These are phyloP conservation scores for Dactylellina drechsleri DNA, from an alignment of 2,329 filamentous ascomycete species.

Conservation along the genomic window DNA sequence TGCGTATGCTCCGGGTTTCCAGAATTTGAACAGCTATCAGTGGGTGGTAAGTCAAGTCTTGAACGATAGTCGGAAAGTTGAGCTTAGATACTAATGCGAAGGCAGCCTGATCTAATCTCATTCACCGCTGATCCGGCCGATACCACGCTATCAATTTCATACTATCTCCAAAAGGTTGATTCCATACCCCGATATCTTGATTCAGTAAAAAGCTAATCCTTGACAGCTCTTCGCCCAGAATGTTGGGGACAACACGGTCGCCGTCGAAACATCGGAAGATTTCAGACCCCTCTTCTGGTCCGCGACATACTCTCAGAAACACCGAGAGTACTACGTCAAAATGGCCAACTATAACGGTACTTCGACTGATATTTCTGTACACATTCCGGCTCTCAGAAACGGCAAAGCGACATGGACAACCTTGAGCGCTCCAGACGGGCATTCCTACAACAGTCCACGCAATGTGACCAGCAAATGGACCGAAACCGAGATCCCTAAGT, in stretches of 20 bases:
- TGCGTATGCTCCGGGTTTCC: slow-evolving; percentile 36
- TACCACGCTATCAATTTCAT: slow-evolving; percentile 26
- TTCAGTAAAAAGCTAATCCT: not conserved
- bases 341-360: slow-evolving; percentile 54
- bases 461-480: slow-evolving; percentile 51
- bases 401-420: slow-evolving; percentile 41
- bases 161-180: slow-evolving; percentile 27
- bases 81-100: not conserved
- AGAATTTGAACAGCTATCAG: slow-evolving; percentile 31
- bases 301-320: slow-evolving; percentile 40
- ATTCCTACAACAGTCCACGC: slow-evolving; percentile 49
- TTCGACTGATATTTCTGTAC: slow-evolving; percentile 40
- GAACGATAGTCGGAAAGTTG: not conserved
- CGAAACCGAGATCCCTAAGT: slow-evolving; percentile 30
- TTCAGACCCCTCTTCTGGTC: slow-evolving; percentile 53
- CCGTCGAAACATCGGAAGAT: slow-evolving; percentile 22
- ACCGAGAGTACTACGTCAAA: slow-evolving; percentile 48
- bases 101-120: slow-evolving; percentile 22
- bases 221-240: slow-evolving; percentile 17
- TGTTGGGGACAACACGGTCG: slow-evolving; percentile 8
- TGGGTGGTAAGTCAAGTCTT: slow-evolving; percentile 21
- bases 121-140: slow-evolving; percentile 28
- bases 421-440: slow-evolving; percentile 33
- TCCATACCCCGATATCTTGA: not conserved
- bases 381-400: slow-evolving; percentile 38